Base-by-base conservation (phyloP, 1,284 basidiomycete genomes). In the Cryptococcus hybrid region DNA sequence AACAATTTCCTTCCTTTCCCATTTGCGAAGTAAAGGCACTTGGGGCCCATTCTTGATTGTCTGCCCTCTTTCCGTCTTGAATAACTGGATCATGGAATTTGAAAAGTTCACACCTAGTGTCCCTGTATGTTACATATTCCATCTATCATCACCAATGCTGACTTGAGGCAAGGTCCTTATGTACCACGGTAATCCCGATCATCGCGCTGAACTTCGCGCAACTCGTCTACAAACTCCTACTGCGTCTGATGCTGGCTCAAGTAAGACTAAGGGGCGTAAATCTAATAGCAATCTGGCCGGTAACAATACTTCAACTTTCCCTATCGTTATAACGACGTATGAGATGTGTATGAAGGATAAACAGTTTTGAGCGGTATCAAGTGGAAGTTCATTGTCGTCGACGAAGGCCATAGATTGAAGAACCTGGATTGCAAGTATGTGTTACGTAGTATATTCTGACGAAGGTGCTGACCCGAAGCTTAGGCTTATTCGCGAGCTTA, bases 351-450 rank as follows among this genome's bases (percentile, higher is more conserved):
- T 98, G 65, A 86, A 84, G 61, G 92, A 96, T 70, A 83, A 86
- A 9, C 77, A 80, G 38, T 82, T 84, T 81, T 95, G 38, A 79
- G 83, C 4, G 82, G 83, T 52, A 87, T 88, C 70, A 80, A 85
- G 54, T 95, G 91, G 90, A 92, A 91, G 52, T 95, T 92, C 69
- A 90, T 97, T 64, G 89, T 97, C 53, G 93, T 97, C 0, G 94
- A 97, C 73, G 94, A 98, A 76, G 92, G 93, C 0, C 94, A 98
- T 75, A 82, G 94, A 30, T 76, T 98, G 66, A 97, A 97, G 80
- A 97, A 98, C 68, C 81, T 94, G 60, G 85, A 97, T 70, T 92
- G 90, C 76, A 87, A 85, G 78, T 78, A 30, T 18, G 47, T 18
- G 13, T 30, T 11, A 30, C 4, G 24, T 30, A 7, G 7, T 18